Conservation (phyloP, 139 green algal genomes). For the Marvania coccoides region DNA sequence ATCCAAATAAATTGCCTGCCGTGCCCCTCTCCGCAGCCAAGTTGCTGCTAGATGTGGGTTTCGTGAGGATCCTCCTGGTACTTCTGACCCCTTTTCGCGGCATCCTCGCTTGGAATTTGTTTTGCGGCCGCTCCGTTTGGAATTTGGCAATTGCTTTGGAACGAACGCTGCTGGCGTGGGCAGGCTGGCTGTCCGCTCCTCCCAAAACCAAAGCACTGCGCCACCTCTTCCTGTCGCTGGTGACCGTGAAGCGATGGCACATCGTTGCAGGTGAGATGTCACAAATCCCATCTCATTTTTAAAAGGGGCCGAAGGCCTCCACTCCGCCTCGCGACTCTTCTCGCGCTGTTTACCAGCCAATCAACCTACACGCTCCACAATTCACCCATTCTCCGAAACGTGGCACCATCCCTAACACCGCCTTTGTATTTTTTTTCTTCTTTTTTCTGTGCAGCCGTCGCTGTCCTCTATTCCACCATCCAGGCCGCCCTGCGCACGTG, state of each 20-base stretch:
- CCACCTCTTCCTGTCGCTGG: conserved; percentile 4
- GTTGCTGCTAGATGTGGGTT: not conserved
- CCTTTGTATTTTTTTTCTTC: too few species aligned
- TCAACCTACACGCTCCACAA: too few species aligned
- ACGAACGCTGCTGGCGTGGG: conserved; percentile 17
- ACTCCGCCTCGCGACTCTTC: not conserved
- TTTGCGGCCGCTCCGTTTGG: conserved; percentile 8
- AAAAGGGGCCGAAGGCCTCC: too few species aligned
- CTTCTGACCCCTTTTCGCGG: conserved; percentile 12
- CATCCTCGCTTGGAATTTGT: not conserved
- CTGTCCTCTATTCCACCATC: not conserved
- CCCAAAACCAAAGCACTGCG: conserved; percentile 15
- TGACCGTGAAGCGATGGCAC: conserved; percentile 56
- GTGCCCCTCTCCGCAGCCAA: not conserved
- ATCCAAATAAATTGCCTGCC: too few species aligned
- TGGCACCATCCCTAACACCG: not conserved
- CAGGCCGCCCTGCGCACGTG: not conserved
- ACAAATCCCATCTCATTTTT: too few species aligned
- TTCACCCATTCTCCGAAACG: conserved; percentile 3
- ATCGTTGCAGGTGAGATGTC: conserved; percentile 45
- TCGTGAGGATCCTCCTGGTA: not conserved
- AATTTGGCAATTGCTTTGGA: conserved; percentile 28
- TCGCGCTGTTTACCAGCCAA: not conserved
- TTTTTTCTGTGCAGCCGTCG: not conserved
- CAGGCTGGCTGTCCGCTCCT: conserved; percentile 52